Percentiles rank a stretch among this genome's conserved stretches.
phyloP scores from a whole-genome alignment of 768 basidiomycete species.

The Agrocybe praecox region DNA sequence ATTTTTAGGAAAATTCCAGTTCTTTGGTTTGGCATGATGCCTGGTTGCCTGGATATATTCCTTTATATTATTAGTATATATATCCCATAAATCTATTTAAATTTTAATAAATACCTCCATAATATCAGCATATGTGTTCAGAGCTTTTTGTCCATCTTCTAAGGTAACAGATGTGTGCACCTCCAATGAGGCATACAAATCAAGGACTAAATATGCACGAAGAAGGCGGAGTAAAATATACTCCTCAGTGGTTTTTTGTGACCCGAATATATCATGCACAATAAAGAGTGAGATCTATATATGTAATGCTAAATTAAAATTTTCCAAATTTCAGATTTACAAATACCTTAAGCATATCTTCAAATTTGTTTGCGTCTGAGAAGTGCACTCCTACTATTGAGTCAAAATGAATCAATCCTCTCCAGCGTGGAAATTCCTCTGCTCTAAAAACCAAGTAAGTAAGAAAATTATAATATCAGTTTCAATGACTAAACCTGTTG shows the following conservation, averaged over 20 bases:
- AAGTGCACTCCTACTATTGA: constrained; percentile 22
- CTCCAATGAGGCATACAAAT: constrained; percentile 26
- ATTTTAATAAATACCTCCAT: constrained; percentile 20
- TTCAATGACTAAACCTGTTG: background rate
- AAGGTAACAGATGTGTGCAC: constrained; percentile 36
- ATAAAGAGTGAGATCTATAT: constrained; percentile 20
- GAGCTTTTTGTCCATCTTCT: constrained; percentile 18
- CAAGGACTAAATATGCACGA: constrained; percentile 26
- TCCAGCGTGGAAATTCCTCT: constrained; percentile 30
- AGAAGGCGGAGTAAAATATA: constrained; percentile 29
- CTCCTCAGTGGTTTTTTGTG: constrained; percentile 9
- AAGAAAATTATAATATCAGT: too few relatives aligned
- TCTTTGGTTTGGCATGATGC: constrained; percentile 12
- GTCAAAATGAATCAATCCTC: constrained; percentile 30
- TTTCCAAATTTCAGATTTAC: background rate
- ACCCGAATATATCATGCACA: constrained; percentile 17
- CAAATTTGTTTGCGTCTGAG: constrained; percentile 30
- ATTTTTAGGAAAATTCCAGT: constrained; percentile 39
- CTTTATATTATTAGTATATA: too few relatives aligned
- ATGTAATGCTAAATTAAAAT: background rate
- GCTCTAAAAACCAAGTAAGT: too few relatives aligned
- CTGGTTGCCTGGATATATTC: constrained; percentile 13
- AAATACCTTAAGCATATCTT: constrained; percentile 34
- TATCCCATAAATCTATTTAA: too few relatives aligned
- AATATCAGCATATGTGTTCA: constrained; percentile 17